A percentile compares a stretch with the other conserved stretches of the same genome.
phyloP scores from a whole-genome alignment of 306 rosid species.

The Malus sieversii region DNA sequence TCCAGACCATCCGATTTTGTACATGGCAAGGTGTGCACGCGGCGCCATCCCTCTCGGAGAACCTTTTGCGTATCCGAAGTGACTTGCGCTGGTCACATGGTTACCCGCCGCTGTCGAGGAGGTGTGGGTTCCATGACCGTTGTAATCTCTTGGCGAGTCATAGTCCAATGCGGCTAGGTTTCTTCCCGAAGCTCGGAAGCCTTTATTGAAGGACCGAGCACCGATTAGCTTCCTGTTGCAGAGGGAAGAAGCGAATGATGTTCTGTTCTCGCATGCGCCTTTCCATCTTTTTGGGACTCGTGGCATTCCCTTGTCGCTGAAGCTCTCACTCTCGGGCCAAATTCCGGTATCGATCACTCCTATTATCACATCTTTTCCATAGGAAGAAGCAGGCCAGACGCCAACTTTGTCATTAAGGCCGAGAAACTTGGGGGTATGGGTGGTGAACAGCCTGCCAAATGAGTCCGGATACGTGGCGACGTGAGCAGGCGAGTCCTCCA shows the following conservation, averaged over 20 bases:
- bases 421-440: slow-evolving; percentile 6
- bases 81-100: not conserved
- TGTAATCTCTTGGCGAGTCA: slow-evolving; percentile 1
- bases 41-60: slow-evolving; percentile 15
- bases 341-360: slow-evolving; percentile 14
- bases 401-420: not conserved
- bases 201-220: slow-evolving; percentile 8
- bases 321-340: slow-evolving; percentile 33
- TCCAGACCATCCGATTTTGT: slow-evolving; percentile 11
- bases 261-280: slow-evolving; percentile 11
- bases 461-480: not conserved
- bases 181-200: not conserved
- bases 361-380: not conserved
- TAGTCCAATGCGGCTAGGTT: not conserved
- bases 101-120: slow-evolving; percentile 13
- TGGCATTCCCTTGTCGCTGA: slow-evolving; percentile 9
- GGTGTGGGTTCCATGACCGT: slow-evolving; percentile 18
- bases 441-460: slow-evolving; percentile 5
- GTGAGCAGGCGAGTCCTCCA: not conserved
- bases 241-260: slow-evolving; percentile 1
- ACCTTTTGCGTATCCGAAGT: slow-evolving; percentile 17
- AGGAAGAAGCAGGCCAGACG: slow-evolving; percentile 24
- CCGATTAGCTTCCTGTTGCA: slow-evolving; percentile 22
- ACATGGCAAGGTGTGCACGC: slow-evolving; percentile 2
- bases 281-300: slow-evolving; percentile 17